Evolutionary conservation across 2,329 filamentous ascomycete genomes (phyloP).

Genomic region (Phialophora tarda): DNA sequence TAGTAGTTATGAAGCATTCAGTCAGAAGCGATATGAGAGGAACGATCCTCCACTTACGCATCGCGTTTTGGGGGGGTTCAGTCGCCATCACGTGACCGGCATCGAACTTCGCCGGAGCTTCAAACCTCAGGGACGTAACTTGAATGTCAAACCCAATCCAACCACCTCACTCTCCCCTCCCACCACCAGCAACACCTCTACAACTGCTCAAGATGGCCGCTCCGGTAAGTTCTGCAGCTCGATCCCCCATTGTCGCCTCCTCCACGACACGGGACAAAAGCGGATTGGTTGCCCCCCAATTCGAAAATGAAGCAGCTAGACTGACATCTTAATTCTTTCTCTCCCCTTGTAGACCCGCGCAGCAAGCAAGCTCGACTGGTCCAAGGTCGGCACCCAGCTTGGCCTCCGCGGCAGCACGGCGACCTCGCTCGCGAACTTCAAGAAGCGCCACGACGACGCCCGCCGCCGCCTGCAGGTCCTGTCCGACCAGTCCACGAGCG

Average conservation of each 20-base stretch:
- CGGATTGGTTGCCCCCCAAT: neutral
- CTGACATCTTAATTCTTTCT: constrained; percentile 40
- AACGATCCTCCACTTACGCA: no score
- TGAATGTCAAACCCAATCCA: constrained; percentile 22
- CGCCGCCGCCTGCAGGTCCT: constrained; percentile 89
- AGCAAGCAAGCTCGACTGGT: constrained; percentile 99
- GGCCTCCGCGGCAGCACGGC: constrained; percentile 96
- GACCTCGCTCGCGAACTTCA: constrained; percentile 90
- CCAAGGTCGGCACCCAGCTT: constrained; percentile 89
- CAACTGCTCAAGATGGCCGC: constrained; percentile 52
- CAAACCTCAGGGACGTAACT: constrained; percentile 26
- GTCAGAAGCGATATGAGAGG: neutral
- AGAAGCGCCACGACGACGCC: constrained; percentile 99
- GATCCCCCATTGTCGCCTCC: constrained; percentile 53
- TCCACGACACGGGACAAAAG: neutral
- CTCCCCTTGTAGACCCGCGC: constrained; percentile 76
- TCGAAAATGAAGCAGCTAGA: constrained; percentile 28
- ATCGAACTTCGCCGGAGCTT: constrained; percentile 20
- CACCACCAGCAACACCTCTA: constrained; percentile 29
- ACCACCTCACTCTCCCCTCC: constrained; percentile 20
- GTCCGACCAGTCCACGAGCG: constrained; percentile 78
- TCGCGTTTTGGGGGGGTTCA: no score
- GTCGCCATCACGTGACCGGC: constrained; percentile 20
- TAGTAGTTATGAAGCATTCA: neutral
- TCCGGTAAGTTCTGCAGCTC: constrained; percentile 37